A percentile compares a stretch with the other conserved stretches of the same genome.
Conservation (phyloP, 345 rosid species). For the Draba incana region DNA sequence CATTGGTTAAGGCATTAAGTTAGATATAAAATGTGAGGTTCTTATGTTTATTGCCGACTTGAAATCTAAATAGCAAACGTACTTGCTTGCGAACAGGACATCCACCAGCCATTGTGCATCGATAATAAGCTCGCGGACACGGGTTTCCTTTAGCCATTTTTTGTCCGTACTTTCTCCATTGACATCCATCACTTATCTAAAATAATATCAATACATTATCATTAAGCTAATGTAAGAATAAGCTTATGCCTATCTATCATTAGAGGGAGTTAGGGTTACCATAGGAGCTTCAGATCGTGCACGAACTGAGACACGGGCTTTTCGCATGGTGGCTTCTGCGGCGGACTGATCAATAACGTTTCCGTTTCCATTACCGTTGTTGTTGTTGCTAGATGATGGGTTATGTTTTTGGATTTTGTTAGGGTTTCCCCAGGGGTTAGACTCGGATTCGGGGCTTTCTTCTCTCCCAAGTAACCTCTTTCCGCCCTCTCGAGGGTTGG, state of each 20-base stretch:
- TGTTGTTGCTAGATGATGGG: constrained; percentile 29
- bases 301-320: constrained; percentile 99
- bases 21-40: constrained; percentile 4
- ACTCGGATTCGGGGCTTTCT: constrained; percentile 69
- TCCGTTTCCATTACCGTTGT: constrained; percentile 26
- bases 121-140: constrained; percentile 91
- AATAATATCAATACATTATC: constrained; percentile 5
- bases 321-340: constrained; percentile 86
- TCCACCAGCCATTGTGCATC: constrained; percentile 93
- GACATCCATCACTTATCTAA: constrained; percentile 89
- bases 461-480: constrained; percentile 55
- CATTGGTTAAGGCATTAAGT: constrained; percentile 18
- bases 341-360: constrained; percentile 58
- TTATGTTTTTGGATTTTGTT: constrained; percentile 64
- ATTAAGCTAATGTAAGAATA: background rate
- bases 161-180: constrained; percentile 97
- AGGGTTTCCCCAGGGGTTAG: constrained; percentile 60
- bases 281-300: constrained; percentile 97
- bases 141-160: constrained; percentile 99
- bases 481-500: constrained; percentile 38
- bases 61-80: constrained; percentile 24
- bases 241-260: background rate
- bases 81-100: constrained; percentile 99
- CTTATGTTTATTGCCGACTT: background rate
- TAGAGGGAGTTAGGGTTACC: constrained; percentile 49